These are phyloP conservation scores for Chalciporus sp. DNA, from an alignment of 1,284 basidiomycete species.

Conservation along the genomic window DNA sequence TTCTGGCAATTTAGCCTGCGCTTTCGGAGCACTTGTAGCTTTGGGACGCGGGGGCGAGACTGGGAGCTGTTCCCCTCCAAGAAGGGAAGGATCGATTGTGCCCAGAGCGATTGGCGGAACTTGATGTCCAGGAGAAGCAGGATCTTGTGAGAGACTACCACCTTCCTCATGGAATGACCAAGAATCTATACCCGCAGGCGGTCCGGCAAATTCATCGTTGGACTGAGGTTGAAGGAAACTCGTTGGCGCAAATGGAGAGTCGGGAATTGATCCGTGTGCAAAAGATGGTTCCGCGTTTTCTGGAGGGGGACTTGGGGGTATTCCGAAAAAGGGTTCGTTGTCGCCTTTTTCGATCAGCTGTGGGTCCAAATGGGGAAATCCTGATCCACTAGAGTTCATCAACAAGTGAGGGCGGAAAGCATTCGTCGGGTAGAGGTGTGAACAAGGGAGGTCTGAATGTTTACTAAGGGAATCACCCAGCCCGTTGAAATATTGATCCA, in stretches of 20 bases:
- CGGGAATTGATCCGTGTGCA: background rate
- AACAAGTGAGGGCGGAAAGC: slow-evolving; percentile 9
- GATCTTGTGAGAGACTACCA: background rate
- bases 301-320: slow-evolving; percentile 30
- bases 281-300: slow-evolving; percentile 1
- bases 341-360: slow-evolving; percentile 5
- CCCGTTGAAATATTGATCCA: slow-evolving; percentile 32
- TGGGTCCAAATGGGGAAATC: slow-evolving; percentile 8
- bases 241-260: slow-evolving; percentile 4
- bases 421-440: background rate
- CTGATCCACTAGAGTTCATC: slow-evolving; percentile 4
- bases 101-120: background rate
- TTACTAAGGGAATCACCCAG: slow-evolving; percentile 26
- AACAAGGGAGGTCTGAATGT: background rate
- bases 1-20: slow-evolving; percentile 21
- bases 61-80: slow-evolving; percentile 17
- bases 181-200: background rate
- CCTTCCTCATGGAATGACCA: slow-evolving; percentile 18
- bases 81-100: slow-evolving; percentile 36
- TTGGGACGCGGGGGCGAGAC: background rate
- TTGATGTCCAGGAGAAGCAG: background rate
- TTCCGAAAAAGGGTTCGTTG: slow-evolving; percentile 26
- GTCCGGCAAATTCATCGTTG: slow-evolving; percentile 1
- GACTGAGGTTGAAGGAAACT: slow-evolving; percentile 6
- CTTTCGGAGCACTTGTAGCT: background rate